These are phyloP conservation scores for Tetrapisispora phaffii DNA, from an alignment of 805 yeast genomes.

Conservation along the genomic window DNA sequence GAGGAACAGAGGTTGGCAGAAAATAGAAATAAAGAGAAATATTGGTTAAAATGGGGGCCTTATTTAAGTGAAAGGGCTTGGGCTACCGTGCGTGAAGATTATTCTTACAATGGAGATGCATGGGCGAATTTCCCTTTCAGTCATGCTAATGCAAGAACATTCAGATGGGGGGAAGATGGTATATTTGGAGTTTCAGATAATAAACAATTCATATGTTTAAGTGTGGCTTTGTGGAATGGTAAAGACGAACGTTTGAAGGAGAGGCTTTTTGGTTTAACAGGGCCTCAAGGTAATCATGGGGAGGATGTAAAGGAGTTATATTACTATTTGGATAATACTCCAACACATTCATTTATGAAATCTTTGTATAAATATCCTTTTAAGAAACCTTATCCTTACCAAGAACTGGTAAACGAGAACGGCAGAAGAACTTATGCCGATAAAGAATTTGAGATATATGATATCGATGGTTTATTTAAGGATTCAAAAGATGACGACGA, in stretches of 20 bases:
- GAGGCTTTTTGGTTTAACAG: conserved; percentile 78
- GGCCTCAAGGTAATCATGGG: conserved; percentile 92
- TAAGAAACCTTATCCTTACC: conserved; percentile 61
- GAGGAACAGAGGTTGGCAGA: conserved; percentile 32
- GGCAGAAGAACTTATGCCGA: conserved; percentile 56
- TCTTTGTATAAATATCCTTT: conserved; percentile 91
- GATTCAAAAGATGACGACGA: conserved; percentile 36
- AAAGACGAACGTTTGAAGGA: conserved; percentile 78
- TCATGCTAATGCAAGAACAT: conserved; percentile 68
- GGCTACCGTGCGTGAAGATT: conserved; percentile 82
- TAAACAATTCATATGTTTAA: conserved; percentile 63
- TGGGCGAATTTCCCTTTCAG: conserved; percentile 86
- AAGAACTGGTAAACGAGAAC: conserved; percentile 59
- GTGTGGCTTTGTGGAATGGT: conserved; percentile 89
- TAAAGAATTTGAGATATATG: conserved; percentile 72
- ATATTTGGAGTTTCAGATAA: conserved; percentile 82
- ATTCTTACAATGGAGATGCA: conserved; percentile 77
- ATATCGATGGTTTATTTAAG: conserved; percentile 59
- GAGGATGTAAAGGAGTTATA: conserved; percentile 86
- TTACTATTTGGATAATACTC: conserved; percentile 83
- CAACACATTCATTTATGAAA: conserved; percentile 88
- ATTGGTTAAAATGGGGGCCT: conserved; percentile 89
- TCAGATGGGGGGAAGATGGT: conserved; percentile 96
- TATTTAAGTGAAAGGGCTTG: conserved; percentile 81
- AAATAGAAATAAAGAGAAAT: conserved; percentile 32